phyloP scores from a whole-genome alignment of 2,329 filamentous ascomycete genomes.

The Fonsecaea pugnacius region DNA sequence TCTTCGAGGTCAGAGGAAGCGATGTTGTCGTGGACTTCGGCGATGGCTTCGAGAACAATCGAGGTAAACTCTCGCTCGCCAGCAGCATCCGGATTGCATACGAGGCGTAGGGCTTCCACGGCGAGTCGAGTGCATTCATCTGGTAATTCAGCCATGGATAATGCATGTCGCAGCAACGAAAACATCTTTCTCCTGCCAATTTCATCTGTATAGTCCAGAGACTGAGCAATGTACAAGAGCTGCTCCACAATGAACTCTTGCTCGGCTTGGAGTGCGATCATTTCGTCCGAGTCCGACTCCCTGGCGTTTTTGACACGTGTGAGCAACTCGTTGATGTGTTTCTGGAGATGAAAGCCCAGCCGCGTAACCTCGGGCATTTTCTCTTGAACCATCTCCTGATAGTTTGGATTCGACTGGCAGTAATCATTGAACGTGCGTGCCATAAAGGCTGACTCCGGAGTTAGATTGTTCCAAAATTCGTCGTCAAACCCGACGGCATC shows the following conservation, averaged over 20 bases:
- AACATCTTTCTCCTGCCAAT: slow-evolving; percentile 97
- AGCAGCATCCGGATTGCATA: slow-evolving; percentile 68
- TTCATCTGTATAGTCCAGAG: slow-evolving; percentile 96
- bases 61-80: slow-evolving; percentile 56
- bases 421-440: slow-evolving; percentile 93
- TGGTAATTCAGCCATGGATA: slow-evolving; percentile 84
- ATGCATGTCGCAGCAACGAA: slow-evolving; percentile 78
- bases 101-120: slow-evolving; percentile 77
- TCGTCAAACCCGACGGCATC: slow-evolving; percentile 52
- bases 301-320: slow-evolving; percentile 41
- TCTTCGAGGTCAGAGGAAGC: slow-evolving; percentile 47
- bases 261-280: slow-evolving; percentile 69
- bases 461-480: slow-evolving; percentile 52
- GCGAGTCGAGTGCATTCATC: slow-evolving; percentile 91
- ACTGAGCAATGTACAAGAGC: slow-evolving; percentile 86
- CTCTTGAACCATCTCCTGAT: slow-evolving; percentile 78
- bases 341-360: slow-evolving; percentile 82
- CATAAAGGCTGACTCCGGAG: slow-evolving; percentile 86
- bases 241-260: slow-evolving; percentile 97
- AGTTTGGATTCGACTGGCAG: slow-evolving; percentile 77
- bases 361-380: slow-evolving; percentile 95
- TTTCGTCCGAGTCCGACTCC: slow-evolving; percentile 70
- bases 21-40: slow-evolving; percentile 95
- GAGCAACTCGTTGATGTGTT: slow-evolving; percentile 67
- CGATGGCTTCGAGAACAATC: slow-evolving; percentile 82